A percentile compares a stretch with the other conserved stretches of the same genome.
Evolutionary conservation across 2,329 filamentous ascomycete species (phyloP).

Genomic region (Aspergillus versicolor): DNA sequence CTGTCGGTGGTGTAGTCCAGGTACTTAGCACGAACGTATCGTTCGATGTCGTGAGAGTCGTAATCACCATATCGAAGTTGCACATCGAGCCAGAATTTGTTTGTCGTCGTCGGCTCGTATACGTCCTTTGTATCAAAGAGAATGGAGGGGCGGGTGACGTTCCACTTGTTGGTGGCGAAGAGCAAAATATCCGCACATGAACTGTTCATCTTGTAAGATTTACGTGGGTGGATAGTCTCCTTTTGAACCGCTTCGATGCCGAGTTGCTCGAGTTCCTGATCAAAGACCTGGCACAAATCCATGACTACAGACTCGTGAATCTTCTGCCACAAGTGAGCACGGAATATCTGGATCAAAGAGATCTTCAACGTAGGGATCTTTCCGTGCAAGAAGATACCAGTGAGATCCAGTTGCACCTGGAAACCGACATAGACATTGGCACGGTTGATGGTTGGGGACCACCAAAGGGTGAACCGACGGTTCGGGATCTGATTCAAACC

Average conservation of each 20-base stretch:
- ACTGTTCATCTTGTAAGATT: conserved; percentile 99
- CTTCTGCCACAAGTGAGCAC: conserved; percentile 99
- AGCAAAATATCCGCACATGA: conserved; percentile 96
- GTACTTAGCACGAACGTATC: conserved; percentile 96
- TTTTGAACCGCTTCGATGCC: conserved; percentile 98
- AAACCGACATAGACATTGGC: conserved; percentile 99
- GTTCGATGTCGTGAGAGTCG: conserved; percentile 97
- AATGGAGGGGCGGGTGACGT: conserved; percentile 87
- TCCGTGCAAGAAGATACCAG: conserved; percentile 97
- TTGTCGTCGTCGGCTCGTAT: conserved; percentile 89
- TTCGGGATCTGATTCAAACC: conserved; percentile 99
- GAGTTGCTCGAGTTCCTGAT: conserved; percentile 92
- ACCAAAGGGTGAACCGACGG: conserved; percentile 97
- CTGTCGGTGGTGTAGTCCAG: conserved; percentile 98
- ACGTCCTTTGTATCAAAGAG: conserved; percentile 95
- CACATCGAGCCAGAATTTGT: conserved; percentile 99
- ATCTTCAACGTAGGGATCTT: conserved; percentile 99
- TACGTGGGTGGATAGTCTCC: conserved; percentile 97
- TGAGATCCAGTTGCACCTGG: conserved; percentile 96
- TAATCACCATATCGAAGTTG: conserved; percentile 97
- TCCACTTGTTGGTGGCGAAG: conserved; percentile 99
- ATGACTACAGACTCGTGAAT: conserved; percentile 98
- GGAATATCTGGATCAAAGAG: conserved; percentile 97
- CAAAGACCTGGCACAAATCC: conserved; percentile 98
- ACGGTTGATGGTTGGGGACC: conserved; percentile 89